A percentile compares a stretch with the other conserved stretches of the same genome.
Conservation (phyloP, 371 early-diverging fungal genomes). For the Mortierella sp. region DNA sequence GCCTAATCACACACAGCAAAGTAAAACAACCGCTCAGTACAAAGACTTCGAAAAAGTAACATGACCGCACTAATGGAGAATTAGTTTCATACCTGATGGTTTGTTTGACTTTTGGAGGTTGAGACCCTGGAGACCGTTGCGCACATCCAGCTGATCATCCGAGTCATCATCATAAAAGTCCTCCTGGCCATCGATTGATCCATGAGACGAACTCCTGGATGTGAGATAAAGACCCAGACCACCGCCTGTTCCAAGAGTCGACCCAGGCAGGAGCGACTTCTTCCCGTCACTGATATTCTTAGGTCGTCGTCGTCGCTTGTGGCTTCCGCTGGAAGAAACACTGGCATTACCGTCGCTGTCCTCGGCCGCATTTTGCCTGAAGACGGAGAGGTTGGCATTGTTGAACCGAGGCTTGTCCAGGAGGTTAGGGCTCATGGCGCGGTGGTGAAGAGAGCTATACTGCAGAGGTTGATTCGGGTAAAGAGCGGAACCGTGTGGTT, state of each 20-base stretch:
- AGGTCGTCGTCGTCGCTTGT: slow-evolving; percentile 57
- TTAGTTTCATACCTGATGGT: slow-evolving; percentile 35
- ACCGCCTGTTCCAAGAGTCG: slow-evolving; percentile 33
- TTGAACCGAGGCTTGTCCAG: slow-evolving; percentile 51
- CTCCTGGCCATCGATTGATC: slow-evolving; percentile 37
- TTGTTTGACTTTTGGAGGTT: slow-evolving; percentile 50
- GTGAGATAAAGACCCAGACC: slow-evolving; percentile 29
- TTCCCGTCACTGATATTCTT: slow-evolving; percentile 39
- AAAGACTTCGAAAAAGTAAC: not conserved
- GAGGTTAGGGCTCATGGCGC: slow-evolving; percentile 48
- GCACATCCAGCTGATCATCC: slow-evolving; percentile 50
- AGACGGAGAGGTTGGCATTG: slow-evolving; percentile 51
- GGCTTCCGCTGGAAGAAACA: slow-evolving; percentile 60
- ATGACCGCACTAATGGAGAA: not conserved
- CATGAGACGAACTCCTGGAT: slow-evolving; percentile 39
- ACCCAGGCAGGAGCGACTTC: slow-evolving; percentile 31
- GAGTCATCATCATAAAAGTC: slow-evolving; percentile 47
- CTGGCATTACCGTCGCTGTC: slow-evolving; percentile 61
- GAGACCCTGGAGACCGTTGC: slow-evolving; percentile 48
- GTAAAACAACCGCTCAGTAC: not conserved
- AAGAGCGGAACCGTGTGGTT: slow-evolving; percentile 16
- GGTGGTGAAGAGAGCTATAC: slow-evolving; percentile 28
- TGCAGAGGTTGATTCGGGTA: slow-evolving; percentile 21
- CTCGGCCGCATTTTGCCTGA: slow-evolving; percentile 49
- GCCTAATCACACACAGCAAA: not conserved